Percentiles rank a stretch among this genome's conserved stretches.
These are phyloP conservation scores for Helianthus tuberosus DNA, from an alignment of 129 eudicot species.

Conservation along the genomic window DNA sequence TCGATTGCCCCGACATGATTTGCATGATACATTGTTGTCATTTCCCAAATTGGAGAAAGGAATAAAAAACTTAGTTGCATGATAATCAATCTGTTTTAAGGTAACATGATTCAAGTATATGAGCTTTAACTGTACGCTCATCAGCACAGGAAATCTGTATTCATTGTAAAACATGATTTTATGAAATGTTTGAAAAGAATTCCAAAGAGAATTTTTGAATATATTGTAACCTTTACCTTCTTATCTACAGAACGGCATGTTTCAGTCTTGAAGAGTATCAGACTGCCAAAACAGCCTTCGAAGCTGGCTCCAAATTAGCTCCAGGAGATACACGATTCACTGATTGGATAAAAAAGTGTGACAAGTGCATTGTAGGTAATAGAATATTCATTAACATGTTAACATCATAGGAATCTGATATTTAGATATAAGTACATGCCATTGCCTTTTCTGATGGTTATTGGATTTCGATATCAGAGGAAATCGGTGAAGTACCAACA, in stretches of 20 bases:
- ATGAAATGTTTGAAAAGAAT: no score
- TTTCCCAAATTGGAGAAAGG: neutral
- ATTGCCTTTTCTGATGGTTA: constrained; percentile 5
- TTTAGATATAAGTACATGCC: neutral
- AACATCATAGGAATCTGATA: neutral
- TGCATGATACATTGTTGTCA: neutral
- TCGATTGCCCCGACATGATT: neutral
- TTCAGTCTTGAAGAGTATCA: constrained; percentile 89
- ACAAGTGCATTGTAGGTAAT: constrained; percentile 40
- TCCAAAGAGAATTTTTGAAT: no score
- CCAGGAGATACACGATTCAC: constrained; percentile 75
- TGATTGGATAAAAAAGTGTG: constrained; percentile 81
- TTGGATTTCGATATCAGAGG: constrained; percentile 51
- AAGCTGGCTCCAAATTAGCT: constrained; percentile 68
- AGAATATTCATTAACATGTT: no score
- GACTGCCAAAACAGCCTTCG: constrained; percentile 88
- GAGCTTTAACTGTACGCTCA: neutral
- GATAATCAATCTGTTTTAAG: neutral
- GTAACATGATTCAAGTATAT: neutral
- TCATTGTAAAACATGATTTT: neutral
- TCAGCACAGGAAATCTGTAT: neutral
- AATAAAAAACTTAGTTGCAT: neutral
- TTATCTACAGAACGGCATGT: constrained; percentile 63
- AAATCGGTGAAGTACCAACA: constrained; percentile 54
- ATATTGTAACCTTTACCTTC: no score